Conservation (phyloP, 1,284 basidiomycete genomes). For the Leccinum griseonigrum region DNA sequence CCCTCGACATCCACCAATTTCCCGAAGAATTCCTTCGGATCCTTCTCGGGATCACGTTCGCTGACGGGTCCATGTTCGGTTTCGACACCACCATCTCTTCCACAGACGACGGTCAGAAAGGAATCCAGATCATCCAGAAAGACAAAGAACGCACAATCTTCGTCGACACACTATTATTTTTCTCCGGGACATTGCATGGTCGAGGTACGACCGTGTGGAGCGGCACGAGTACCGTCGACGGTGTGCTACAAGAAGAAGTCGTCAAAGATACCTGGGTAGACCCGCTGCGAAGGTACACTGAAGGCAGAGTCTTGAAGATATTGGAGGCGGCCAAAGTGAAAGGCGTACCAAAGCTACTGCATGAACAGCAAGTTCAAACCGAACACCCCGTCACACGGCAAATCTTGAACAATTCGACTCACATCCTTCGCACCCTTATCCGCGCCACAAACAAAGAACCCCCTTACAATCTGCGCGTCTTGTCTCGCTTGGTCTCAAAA, state of each 20-base stretch:
- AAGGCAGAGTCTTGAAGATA: neutral
- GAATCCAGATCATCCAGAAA: neutral
- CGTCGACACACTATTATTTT: too few species aligned
- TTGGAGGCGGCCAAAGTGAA: neutral
- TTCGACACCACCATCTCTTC: neutral
- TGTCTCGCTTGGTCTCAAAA: neutral
- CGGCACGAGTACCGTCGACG: too few species aligned
- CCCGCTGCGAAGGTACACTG: neutral
- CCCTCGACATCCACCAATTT: neutral
- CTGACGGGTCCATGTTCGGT: neutral
- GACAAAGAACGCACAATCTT: neutral
- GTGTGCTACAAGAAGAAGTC: neutral
- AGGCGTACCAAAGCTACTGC: neutral
- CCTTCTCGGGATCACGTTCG: neutral
- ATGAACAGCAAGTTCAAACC: slow-evolving; percentile 9
- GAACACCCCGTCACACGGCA: neutral
- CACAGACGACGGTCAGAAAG: neutral
- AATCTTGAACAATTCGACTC: neutral
- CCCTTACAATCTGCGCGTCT: neutral
- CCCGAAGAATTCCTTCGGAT: neutral
- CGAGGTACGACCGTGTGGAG: too few species aligned
- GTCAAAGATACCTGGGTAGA: neutral
- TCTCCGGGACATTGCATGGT: too few species aligned
- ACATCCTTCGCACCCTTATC: neutral
- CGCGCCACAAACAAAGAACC: neutral